Base-by-base conservation (phyloP, 176 grass and related monocot species). In the Musa acuminata region DNA sequence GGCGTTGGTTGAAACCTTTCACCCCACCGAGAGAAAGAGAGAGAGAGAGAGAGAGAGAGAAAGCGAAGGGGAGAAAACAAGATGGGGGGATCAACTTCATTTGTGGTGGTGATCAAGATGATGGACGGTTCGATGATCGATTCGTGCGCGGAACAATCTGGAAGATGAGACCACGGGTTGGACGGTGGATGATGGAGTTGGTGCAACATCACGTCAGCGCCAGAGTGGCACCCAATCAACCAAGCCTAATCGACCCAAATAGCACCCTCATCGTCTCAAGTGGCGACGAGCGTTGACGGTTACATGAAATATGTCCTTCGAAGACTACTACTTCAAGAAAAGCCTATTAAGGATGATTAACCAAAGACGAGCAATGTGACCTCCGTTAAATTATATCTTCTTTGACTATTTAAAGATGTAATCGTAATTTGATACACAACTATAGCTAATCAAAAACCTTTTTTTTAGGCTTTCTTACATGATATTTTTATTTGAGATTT, bases 131-230 rank as follows among this genome's bases (percentile, higher is more conserved):
- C 5, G 57, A 60, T 19, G 57, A 19, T 20, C 17, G 16, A n/a
- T 60, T 5, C 4, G 55, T 5, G 13, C 16, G 1, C 55, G 55
- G 13, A 17, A 5, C 57, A 20, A 60, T 60, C 57, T 60, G 57
- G 57, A 60, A 17, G 57, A 7, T 7, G 55, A 4, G 55, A 60
- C 13, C 17, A n/a, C n/a, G 1, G 16, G 16, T 60, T n/a, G 57
- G 57, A 60, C 57, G 57, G 57, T n/a, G 57, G 57, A 60, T 60
- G 57, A n/a, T 60, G 13, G 57, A n/a, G 57, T 60, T 60, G 57
- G 57, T 60, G 57, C 17, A 14, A 60, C 57, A 60, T 60, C 7
- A 3, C 57, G 16, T 60, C 57, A 19, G n/a, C n/a, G 57, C 57
- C 14, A n/a, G 57, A 8, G 57, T 60, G 19, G 57, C 57, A 60